Evolutionary conservation across 2,329 filamentous ascomycete species (phyloP).

Genomic region (Botrytis medusae): DNA sequence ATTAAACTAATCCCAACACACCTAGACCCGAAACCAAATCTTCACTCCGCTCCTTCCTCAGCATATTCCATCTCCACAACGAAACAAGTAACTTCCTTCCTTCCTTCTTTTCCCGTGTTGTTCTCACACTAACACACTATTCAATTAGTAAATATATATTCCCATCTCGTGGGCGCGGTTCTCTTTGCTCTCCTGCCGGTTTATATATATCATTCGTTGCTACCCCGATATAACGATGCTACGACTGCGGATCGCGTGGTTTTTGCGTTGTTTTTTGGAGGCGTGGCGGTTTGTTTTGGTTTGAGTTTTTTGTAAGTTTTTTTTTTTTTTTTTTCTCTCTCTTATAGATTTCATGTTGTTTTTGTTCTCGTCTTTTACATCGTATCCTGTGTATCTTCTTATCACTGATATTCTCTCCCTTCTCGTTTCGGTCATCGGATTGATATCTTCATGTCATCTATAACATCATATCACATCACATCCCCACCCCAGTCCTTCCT

Average conservation of each 20-base stretch:
- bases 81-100: not conserved
- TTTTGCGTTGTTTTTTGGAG: constrained; percentile 43
- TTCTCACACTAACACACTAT: not conserved
- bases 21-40: constrained; percentile 5
- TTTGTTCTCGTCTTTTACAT: too few relatives aligned
- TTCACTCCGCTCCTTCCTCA: not conserved
- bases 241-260: constrained; percentile 41
- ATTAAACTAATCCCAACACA: not conserved
- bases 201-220: constrained; percentile 36
- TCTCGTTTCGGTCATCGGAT: not conserved
- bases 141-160: constrained; percentile 40
- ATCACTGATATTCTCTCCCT: constrained; percentile 2
- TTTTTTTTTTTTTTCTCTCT: not conserved
- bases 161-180: constrained; percentile 47
- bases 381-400: not conserved
- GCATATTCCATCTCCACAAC: constrained; percentile 8
- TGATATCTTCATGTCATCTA: not conserved
- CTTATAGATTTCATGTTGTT: too few relatives aligned
- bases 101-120: too few relatives aligned
- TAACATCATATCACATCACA: not conserved
- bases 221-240: constrained; percentile 40
- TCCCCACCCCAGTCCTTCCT: too few relatives aligned
- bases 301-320: constrained; percentile 41
- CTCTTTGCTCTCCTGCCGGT: constrained; percentile 38
- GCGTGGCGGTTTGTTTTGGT: constrained; percentile 42